Evolutionary conservation across 805 yeast genomes (phyloP), one percentile per base, ranked within the genome.

Genomic region (Wickerhamiella lipophila): DNA sequence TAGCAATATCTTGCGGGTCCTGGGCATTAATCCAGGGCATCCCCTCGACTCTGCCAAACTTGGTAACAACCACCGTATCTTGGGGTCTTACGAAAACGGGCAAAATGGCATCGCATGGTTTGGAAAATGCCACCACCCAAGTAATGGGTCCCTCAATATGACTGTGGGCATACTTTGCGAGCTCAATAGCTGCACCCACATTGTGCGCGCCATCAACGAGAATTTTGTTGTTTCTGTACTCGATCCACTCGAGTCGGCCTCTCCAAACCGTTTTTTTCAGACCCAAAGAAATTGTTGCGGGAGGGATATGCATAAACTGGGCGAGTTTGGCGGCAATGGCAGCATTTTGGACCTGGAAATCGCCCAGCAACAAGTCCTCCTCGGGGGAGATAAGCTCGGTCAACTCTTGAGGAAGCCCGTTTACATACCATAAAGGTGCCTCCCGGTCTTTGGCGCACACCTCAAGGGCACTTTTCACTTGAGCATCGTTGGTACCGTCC

Each of bases 201-300:
- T 92, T 92, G 62, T 92, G 97, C 0, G 97, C 96, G 2, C 97
- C 97, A 65, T 89, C 97, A 1, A 92, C 58, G 3, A 92, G 63
- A 0, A 78, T 62, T 1, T 57, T 53, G 0, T 70, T 46, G 1
- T 61, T 55, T 6, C 53, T 56, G 19, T 61, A 56, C 1, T 46
- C 45, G 12, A 76, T 25, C 25, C 60, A 52, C 58, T 92, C 95
- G 47, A 92, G 65, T 52, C 98, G 68, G 0, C 96, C 97, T 0
- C 94, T 94, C 97, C 97, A 88, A 7, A 56, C 53, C 0, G 87
- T 79, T 0, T 55, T 47, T 1, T 57, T 46, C 0, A 88, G 63
- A 0, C 96, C 95, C 6, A 58, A 53, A 3, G 60, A 54, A 0
- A 83, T 66, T 1, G 64, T 54, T 0, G 61, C 60, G 1, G 52